phyloP scores from a whole-genome alignment of 2,329 filamentous ascomycete species.

The Fusarium mangiferae region DNA sequence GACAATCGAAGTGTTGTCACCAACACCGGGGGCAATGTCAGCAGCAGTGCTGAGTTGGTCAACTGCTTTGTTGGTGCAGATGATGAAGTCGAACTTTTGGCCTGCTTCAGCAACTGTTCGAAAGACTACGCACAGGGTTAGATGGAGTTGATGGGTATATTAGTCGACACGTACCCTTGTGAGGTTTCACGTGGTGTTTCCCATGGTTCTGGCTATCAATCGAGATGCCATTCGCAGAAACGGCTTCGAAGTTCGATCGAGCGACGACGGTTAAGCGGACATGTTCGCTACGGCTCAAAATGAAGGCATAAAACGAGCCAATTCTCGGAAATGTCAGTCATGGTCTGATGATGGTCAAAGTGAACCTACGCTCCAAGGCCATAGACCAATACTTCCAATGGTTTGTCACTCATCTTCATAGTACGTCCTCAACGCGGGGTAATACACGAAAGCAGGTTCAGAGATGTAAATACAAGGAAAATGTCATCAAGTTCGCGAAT shows the following conservation, averaged over 20 bases:
- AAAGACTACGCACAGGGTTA: conserved; percentile 8
- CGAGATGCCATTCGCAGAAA: conserved; percentile 62
- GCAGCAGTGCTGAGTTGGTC: conserved; percentile 21
- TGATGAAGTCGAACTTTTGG: conserved; percentile 32
- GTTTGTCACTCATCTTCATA: conserved; percentile 46
- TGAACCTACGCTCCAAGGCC: conserved; percentile 63
- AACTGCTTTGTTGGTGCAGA: conserved; percentile 38
- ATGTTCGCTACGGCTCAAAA: conserved; percentile 55
- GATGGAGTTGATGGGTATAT: too few species aligned
- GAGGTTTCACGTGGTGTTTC: conserved; percentile 60
- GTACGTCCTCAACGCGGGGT: not conserved
- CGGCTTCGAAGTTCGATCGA: conserved; percentile 67
- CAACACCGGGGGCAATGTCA: conserved; percentile 49
- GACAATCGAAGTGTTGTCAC: conserved; percentile 61
- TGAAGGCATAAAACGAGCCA: conserved; percentile 67
- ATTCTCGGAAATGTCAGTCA: conserved; percentile 52
- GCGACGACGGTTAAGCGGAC: conserved; percentile 69
- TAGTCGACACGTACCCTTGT: conserved; percentile 37
- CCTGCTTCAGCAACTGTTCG: conserved; percentile 24
- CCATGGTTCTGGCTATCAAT: conserved; percentile 67
- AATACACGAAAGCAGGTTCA: not conserved
- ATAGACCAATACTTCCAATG: conserved; percentile 57
- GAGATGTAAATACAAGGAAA: not conserved
- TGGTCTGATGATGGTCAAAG: rapidly evolving
- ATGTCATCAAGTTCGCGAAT: not conserved